phyloP scores from a whole-genome alignment of 208 protist genomes.

The Wallacemonas sp. region DNA sequence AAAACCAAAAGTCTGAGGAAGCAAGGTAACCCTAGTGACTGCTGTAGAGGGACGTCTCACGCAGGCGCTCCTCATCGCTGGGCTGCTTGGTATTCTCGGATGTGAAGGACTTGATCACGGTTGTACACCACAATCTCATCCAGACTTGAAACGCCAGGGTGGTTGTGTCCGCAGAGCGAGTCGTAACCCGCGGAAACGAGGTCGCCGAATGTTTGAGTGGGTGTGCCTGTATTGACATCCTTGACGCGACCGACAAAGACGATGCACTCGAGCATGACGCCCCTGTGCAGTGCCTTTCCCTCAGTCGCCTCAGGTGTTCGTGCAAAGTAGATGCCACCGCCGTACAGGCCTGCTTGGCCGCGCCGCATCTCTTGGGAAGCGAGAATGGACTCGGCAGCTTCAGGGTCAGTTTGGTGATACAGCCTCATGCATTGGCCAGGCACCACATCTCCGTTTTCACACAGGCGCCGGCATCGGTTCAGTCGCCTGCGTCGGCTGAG shows the following conservation, averaged over 20 bases:
- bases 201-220: not conserved
- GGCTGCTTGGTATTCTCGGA: not conserved
- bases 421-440: not conserved
- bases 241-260: slow-evolving; percentile 7
- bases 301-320: not conserved
- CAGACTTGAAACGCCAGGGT: not conserved
- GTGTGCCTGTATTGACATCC: not conserved
- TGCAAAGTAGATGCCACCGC: slow-evolving; percentile 9
- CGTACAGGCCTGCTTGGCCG: not conserved
- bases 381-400: not conserved
- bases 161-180: not conserved
- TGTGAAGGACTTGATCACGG: slow-evolving; percentile 2
- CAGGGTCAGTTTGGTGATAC: not conserved
- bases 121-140: slow-evolving; percentile 8
- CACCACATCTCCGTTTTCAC: not conserved
- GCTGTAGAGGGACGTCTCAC: too few species aligned
- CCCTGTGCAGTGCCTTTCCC: not conserved
- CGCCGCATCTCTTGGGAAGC: not conserved
- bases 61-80: not conserved
- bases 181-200: not conserved
- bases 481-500: not conserved
- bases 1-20: too few species aligned
- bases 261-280: slow-evolving; percentile 5
- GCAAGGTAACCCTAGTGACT: too few species aligned
- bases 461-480: not conserved